phyloP scores from a whole-genome alignment of 306 rosid genomes.

The Bauhinia variegata region DNA sequence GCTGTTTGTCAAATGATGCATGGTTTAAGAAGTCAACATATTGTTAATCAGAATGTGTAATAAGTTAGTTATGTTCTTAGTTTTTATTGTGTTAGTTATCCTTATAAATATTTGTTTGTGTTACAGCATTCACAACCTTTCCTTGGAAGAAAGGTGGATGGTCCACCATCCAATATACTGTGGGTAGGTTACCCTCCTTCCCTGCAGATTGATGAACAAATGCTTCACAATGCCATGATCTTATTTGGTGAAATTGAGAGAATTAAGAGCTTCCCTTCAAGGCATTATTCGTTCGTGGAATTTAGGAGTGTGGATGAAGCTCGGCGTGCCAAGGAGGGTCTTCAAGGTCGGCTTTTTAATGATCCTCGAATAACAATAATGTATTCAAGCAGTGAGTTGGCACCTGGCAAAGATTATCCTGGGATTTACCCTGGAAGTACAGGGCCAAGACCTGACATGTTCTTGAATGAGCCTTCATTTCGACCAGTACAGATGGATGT shows the following conservation, averaged over 20 bases:
- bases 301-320: slow-evolving; percentile 99
- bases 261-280: slow-evolving; percentile 86
- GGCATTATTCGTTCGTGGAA: slow-evolving; percentile 87
- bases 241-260: slow-evolving; percentile 97
- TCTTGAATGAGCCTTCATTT: slow-evolving; percentile 61
- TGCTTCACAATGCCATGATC: slow-evolving; percentile 99
- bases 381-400: slow-evolving; percentile 81
- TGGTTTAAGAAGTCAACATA: slow-evolving; percentile 18
- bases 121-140: slow-evolving; percentile 67
- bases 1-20: slow-evolving; percentile 6
- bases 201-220: slow-evolving; percentile 94
- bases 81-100: slow-evolving; percentile 2
- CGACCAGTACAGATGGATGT: slow-evolving; percentile 67
- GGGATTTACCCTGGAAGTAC: slow-evolving; percentile 59
- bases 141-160: slow-evolving; percentile 65
- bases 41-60: neutral
- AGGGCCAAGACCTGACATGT: slow-evolving; percentile 73
- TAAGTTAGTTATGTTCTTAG: slow-evolving; percentile 7
- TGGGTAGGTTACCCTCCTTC: slow-evolving; percentile 95
- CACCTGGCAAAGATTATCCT: slow-evolving; percentile 72
- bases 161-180: slow-evolving; percentile 75
- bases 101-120: slow-evolving; percentile 26
- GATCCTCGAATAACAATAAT: slow-evolving; percentile 90
- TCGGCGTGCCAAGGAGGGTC: slow-evolving; percentile 97
- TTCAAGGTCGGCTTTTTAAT: slow-evolving; percentile 95